Evolutionary conservation across 768 basidiomycete genomes (phyloP).

Genomic region (Austroboletus eburneus): DNA sequence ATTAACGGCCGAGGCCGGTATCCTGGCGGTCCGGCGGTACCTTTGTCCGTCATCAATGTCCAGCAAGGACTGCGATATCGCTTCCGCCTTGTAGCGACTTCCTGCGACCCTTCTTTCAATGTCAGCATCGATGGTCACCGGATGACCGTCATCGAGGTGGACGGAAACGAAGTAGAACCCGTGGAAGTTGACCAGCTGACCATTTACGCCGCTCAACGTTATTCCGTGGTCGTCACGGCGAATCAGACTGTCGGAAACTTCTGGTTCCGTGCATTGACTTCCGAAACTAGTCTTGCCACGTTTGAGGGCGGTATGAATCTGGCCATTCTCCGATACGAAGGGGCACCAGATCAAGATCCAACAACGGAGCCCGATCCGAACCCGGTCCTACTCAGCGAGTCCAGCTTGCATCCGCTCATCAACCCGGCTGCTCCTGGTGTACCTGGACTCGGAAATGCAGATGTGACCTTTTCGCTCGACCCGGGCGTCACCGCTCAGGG

Average conservation of each 20-base stretch:
- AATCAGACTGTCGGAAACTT: conserved; percentile 49
- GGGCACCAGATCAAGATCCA: conserved; percentile 43
- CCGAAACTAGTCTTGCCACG: conserved; percentile 19
- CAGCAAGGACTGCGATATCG: conserved; percentile 42
- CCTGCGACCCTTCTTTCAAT: conserved; percentile 41
- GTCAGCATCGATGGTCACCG: conserved; percentile 46
- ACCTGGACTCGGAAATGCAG: conserved; percentile 36
- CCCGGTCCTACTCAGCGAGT: conserved; percentile 35
- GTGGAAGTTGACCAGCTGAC: conserved; percentile 38
- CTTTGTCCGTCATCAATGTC: conserved; percentile 46
- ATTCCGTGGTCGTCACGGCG: conserved; percentile 44
- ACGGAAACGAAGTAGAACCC: conserved; percentile 41
- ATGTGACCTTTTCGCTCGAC: conserved; percentile 32
- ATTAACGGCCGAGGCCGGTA: conserved; percentile 53
- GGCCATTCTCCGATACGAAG: conserved; percentile 49
- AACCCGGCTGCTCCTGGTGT: conserved; percentile 36
- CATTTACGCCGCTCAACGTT: conserved; percentile 35
- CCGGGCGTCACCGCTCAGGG: background rate
- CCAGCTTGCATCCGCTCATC: conserved; percentile 35
- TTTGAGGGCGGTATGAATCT: conserved; percentile 39
- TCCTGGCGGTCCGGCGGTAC: conserved; percentile 35
- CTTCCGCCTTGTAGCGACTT: conserved; percentile 48
- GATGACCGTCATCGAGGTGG: conserved; percentile 52
- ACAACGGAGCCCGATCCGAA: conserved; percentile 26
- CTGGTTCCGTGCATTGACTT: conserved; percentile 46